These are phyloP conservation scores for Nakazawaea molendinolei DNA, from an alignment of 805 yeast genomes.

Conservation along the genomic window DNA sequence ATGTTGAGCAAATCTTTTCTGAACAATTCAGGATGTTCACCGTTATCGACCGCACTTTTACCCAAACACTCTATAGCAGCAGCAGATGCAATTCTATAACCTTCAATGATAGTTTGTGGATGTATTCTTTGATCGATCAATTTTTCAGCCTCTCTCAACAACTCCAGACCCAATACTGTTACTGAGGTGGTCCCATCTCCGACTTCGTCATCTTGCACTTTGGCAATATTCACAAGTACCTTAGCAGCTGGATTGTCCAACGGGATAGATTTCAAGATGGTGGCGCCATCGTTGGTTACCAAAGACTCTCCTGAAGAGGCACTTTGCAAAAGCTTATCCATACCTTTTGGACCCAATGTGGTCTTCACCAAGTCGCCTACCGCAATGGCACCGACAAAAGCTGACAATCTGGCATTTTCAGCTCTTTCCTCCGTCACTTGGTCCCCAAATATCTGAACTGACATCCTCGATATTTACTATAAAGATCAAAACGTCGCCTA, in stretches of 20 bases:
- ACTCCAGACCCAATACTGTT: constrained; percentile 83
- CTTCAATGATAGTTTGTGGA: constrained; percentile 96
- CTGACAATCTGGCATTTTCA: constrained; percentile 94
- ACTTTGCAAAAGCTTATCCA: constrained; percentile 92
- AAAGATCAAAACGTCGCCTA: neutral
- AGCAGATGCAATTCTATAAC: constrained; percentile 80
- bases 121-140: constrained; percentile 89
- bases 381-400: constrained; percentile 98
- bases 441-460: constrained; percentile 93
- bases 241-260: constrained; percentile 97
- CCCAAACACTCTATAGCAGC: constrained; percentile 84
- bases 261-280: constrained; percentile 89
- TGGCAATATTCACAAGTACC: constrained; percentile 87
- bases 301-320: constrained; percentile 71
- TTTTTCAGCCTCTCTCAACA: constrained; percentile 90
- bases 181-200: constrained; percentile 99
- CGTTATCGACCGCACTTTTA: constrained; percentile 69
- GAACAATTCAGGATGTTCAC: constrained; percentile 49
- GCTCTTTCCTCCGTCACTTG: constrained; percentile 97
- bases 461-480: constrained; percentile 34
- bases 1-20: constrained; percentile 75
- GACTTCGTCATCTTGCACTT: constrained; percentile 96
- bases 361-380: constrained; percentile 95
- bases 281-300: constrained; percentile 98
- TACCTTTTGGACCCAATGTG: constrained; percentile 96